Evolutionary conservation across 345 rosid genomes (phyloP), one percentile per base, ranked within the genome.

Genomic region (Aethionema arabicum): DNA sequence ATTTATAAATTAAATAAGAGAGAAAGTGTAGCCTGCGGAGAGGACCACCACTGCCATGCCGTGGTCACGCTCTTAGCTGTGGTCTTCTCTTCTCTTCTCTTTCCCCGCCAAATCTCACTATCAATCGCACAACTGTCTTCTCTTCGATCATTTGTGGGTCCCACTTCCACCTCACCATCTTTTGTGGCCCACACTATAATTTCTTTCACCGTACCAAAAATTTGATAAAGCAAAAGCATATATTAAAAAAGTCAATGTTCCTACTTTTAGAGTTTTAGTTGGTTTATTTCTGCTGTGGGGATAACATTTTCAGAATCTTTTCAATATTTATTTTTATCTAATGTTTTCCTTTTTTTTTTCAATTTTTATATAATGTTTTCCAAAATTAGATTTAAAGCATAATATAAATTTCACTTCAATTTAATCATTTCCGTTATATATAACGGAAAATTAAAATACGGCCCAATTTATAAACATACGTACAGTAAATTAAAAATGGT

Each of bases 31-130:
- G 73, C 63, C 68, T 69, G 73, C 67, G 61, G 51, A 61, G 9
- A 69, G 68, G 73, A 69, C 73, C 73, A 69, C 73, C 31, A 69
- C 67, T 69, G 62, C 53, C 56, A 69, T 62, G 47, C 64, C 42
- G 74, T 70, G 74, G 74, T 69, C 69, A 57, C 63, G 64, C 16
- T 46, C 27, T 14, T 30, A 61, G 73, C 61, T 54, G 27, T 21
- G 73, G 46, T 50, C 15, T 10, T 14, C 47, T 8, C 40, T 42
- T 55, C 6, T 50, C 15, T 10, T 14, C 47, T 8, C 40, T 42
- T 55, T 2, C 29, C 49, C 31, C 52, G 53, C 14, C 47, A 45
- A 38, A 32, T 36, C 39, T 8, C 39, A 36, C 2, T 36, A 36
- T 5, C 39, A 36, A 36, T 36, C 39, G 7, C 39, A 36, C 39